phyloP scores from a whole-genome alignment of 2,329 filamentous ascomycete species.

The Raffaelea deltoideospora region DNA sequence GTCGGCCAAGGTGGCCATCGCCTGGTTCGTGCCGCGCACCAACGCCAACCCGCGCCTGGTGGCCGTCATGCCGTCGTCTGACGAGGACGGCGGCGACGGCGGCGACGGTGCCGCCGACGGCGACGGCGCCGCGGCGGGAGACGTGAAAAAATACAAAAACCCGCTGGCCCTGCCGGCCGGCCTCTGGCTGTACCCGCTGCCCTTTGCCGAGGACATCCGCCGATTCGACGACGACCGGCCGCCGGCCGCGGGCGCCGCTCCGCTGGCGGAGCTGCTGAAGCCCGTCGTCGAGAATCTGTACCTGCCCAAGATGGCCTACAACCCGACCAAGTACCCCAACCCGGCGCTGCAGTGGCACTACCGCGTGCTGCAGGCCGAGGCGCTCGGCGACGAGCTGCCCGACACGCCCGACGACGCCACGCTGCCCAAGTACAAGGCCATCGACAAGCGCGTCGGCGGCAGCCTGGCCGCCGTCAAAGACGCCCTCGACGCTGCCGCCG shows the following conservation, averaged over 20 bases:
- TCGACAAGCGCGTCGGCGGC: conserved; percentile 72
- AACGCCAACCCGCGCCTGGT: conserved; percentile 70
- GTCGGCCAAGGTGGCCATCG: conserved; percentile 67
- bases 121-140: not conserved
- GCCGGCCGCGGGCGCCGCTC: conserved; percentile 44
- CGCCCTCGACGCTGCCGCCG: conserved; percentile 43
- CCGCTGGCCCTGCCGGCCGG: conserved; percentile 63
- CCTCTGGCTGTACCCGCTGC: conserved; percentile 77
- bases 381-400: conserved; percentile 80
- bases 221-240: conserved; percentile 48
- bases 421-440: conserved; percentile 69
- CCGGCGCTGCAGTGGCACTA: conserved; percentile 95
- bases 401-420: conserved; percentile 63
- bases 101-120: not conserved
- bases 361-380: conserved; percentile 78
- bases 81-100: conserved; percentile 31
- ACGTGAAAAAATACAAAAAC: too few relatives aligned
- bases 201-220: conserved; percentile 79
- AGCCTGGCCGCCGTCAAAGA: conserved; percentile 67
- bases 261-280: conserved; percentile 69
- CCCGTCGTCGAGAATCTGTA: conserved; percentile 72
- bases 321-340: conserved; percentile 80
- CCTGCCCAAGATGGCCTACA: conserved; percentile 71
- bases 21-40: conserved; percentile 74
- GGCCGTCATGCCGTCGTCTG: conserved; percentile 61